These are phyloP conservation scores for Daldinia caldariorum DNA, from an alignment of 495 filamentous ascomycete species.

Conservation along the genomic window DNA sequence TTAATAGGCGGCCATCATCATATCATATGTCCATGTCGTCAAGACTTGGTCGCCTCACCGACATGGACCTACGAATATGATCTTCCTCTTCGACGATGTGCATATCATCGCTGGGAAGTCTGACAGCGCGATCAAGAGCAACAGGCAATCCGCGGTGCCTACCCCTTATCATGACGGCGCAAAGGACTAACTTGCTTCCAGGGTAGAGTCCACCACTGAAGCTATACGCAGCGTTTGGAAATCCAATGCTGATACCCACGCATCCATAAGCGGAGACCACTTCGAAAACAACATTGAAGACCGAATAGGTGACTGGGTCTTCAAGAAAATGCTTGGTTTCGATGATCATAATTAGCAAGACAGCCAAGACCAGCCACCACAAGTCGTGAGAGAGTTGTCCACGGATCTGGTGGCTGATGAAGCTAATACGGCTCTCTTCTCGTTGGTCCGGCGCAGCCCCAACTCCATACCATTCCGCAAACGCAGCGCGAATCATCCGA, in stretches of 20 bases:
- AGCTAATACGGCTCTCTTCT: conserved; percentile 53
- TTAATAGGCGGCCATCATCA: conserved; percentile 1
- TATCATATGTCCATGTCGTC: conserved; percentile 13
- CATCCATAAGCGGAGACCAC: conserved; percentile 85
- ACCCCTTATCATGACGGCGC: conserved; percentile 80
- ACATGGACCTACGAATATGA: conserved; percentile 52
- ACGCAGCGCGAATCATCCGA: conserved; percentile 42
- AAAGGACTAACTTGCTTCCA: conserved; percentile 79
- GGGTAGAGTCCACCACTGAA: conserved; percentile 78
- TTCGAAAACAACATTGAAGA: conserved; percentile 90
- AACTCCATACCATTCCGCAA: conserved; percentile 53
- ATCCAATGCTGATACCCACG: conserved; percentile 81
- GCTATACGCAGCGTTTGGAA: conserved; percentile 72
- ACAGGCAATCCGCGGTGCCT: conserved; percentile 83
- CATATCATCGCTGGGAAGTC: conserved; percentile 71
- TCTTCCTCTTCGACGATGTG: conserved; percentile 58
- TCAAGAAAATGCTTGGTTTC: conserved; percentile 72
- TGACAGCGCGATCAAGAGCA: conserved; percentile 80
- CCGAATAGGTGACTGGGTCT: conserved; percentile 75
- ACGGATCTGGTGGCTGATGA: conserved; percentile 73
- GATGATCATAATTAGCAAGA: conserved; percentile 77
- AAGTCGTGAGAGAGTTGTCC: conserved; percentile 86
- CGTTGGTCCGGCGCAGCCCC: conserved; percentile 42
- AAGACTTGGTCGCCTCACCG: conserved; percentile 44
- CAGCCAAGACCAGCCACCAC: conserved; percentile 83